phyloP scores from a whole-genome alignment of 1,284 basidiomycete genomes.

The Apiotrichum gracile region DNA sequence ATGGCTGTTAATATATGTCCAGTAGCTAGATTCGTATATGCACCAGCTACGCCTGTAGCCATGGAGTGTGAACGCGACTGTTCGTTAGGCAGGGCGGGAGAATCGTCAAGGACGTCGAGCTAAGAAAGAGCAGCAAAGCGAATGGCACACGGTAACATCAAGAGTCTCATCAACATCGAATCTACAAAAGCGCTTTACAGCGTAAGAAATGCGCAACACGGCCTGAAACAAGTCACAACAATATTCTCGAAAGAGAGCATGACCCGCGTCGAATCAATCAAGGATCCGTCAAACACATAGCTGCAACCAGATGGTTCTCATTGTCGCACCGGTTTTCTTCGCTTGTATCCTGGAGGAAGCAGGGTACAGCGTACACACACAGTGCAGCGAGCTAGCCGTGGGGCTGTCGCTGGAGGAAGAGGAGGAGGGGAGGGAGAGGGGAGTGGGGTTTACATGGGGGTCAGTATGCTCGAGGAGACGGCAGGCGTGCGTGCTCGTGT shows the following conservation, averaged over 20 bases:
- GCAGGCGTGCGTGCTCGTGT: neutral
- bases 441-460: neutral
- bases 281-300: slow-evolving; percentile 4
- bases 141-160: too few species aligned
- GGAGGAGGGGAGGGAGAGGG: neutral
- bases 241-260: neutral
- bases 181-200: neutral
- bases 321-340: slow-evolving; percentile 44
- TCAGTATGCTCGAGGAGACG: neutral
- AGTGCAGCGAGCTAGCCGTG: slow-evolving; percentile 12
- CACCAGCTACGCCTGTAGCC: slow-evolving; percentile 1
- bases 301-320: slow-evolving; percentile 35
- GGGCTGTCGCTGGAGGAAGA: neutral
- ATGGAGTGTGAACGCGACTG: too few species aligned
- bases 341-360: slow-evolving; percentile 31
- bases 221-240: slow-evolving; percentile 1
- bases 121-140: too few species aligned
- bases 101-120: too few species aligned
- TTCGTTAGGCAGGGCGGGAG: too few species aligned
- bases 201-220: slow-evolving; percentile 13
- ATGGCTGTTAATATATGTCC: neutral
- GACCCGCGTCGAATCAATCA: neutral
- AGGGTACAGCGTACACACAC: slow-evolving; percentile 43
- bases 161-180: neutral
- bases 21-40: neutral